Percentiles rank a stretch among this genome's conserved stretches.
Evolutionary conservation across 257 asterid genomes (phyloP).

Genomic region (Solanum sejunctum): DNA sequence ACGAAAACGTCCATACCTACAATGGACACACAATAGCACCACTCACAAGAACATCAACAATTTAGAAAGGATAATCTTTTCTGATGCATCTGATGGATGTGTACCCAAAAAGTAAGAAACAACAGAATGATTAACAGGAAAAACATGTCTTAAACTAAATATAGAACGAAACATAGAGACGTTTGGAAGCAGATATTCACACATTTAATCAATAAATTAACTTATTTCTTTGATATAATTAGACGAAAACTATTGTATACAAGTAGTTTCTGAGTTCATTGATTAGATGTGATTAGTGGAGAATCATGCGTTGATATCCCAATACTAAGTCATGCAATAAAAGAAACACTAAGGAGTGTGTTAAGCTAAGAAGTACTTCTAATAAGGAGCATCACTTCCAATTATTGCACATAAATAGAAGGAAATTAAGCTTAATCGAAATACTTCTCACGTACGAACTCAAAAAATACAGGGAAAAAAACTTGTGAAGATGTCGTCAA

Average conservation of each 20-base stretch:
- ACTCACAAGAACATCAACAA: not conserved
- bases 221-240: not conserved
- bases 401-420: not conserved
- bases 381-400: not conserved
- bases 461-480: not conserved
- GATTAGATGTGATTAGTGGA: not conserved
- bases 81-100: not conserved
- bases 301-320: not conserved
- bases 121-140: not conserved
- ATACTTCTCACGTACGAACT: not conserved
- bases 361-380: not conserved
- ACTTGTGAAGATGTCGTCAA: not conserved
- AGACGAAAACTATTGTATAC: not conserved
- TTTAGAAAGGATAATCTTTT: not conserved
- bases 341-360: not conserved
- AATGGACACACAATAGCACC: conserved; percentile 9
- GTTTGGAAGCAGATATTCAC: not conserved
- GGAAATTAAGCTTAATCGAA: not conserved
- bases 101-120: not conserved
- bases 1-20: conserved; percentile 85
- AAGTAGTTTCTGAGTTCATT: not conserved
- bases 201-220: not conserved
- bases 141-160: not conserved
- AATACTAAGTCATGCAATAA: not conserved
- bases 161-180: not conserved